phyloP scores from a whole-genome alignment of 257 asterid species.

The Fraxinus pennsylvanica region DNA sequence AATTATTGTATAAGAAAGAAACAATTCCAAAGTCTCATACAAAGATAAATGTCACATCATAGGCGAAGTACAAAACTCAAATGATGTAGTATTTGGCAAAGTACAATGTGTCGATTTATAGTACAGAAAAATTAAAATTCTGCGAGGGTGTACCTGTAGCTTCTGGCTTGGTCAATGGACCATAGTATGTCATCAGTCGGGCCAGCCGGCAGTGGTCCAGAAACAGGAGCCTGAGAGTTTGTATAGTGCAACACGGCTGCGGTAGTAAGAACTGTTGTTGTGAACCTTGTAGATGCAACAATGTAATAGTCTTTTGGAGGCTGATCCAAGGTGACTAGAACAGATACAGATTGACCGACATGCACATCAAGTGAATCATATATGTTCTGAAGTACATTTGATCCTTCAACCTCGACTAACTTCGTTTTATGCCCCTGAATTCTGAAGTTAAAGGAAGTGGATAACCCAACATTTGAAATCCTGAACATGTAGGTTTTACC shows the following conservation, averaged over 20 bases:
- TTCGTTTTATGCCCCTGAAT: conserved; percentile 81
- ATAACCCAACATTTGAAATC: conserved; percentile 75
- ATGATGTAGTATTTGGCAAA: background rate
- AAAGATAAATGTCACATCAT: background rate
- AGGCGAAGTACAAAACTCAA: background rate
- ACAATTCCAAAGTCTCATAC: background rate
- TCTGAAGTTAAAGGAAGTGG: conserved; percentile 77
- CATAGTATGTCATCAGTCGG: conserved; percentile 51
- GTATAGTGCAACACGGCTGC: conserved; percentile 67
- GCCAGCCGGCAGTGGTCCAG: conserved; percentile 70
- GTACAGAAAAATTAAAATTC: background rate
- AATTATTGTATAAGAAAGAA: background rate
- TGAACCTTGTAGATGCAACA: conserved; percentile 82
- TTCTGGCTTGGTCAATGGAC: conserved; percentile 88
- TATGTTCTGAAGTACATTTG: conserved; percentile 73
- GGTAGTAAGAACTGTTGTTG: conserved; percentile 41
- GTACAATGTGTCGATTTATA: too few species aligned
- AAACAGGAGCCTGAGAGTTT: conserved; percentile 56
- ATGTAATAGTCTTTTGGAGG: conserved; percentile 74
- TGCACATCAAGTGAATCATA: conserved; percentile 82
- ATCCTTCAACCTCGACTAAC: conserved; percentile 93
- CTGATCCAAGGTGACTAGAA: conserved; percentile 78
- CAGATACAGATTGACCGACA: conserved; percentile 74
- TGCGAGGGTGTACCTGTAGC: conserved; percentile 51
- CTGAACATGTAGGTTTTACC: conserved; percentile 91